Evolutionary conservation across 2,329 filamentous ascomycete genomes (phyloP).

Genomic region (Ophiostoma quercus): DNA sequence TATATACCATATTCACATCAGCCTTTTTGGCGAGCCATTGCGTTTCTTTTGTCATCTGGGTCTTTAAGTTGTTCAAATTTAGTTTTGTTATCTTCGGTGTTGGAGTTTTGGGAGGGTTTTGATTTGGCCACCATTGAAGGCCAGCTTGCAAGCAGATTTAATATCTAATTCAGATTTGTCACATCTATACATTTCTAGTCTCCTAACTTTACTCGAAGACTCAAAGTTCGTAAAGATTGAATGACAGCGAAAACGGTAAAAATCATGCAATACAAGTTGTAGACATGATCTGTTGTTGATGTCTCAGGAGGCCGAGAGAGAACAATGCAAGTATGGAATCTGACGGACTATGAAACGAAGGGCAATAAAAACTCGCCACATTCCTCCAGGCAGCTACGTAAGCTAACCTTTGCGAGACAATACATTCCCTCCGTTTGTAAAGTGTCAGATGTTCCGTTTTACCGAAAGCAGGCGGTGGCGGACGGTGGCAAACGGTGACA

Average conservation of each 20-base stretch:
- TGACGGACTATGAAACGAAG: slow-evolving; percentile 7
- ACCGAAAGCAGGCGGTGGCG: not conserved
- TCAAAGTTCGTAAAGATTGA: not conserved
- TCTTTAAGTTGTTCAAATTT: not conserved
- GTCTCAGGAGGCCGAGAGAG: not conserved
- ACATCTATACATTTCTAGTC: not conserved
- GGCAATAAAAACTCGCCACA: not conserved
- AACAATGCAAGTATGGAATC: not conserved
- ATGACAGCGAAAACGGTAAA: not conserved
- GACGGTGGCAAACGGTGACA: not conserved
- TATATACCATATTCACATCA: not conserved
- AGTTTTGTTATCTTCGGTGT: not conserved
- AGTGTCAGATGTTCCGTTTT: not conserved
- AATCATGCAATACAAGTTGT: not conserved
- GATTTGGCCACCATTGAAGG: not conserved
- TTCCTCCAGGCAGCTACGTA: not conserved
- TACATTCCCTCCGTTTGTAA: not conserved
- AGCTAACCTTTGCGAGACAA: not conserved
- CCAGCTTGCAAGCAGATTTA: not conserved
- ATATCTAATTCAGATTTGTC: not conserved
- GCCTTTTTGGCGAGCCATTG: not conserved
- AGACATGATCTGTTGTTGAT: not conserved
- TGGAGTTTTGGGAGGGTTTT: not conserved
- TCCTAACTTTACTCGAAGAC: not conserved
- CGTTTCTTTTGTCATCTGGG: slow-evolving; percentile 9